Base-by-base conservation (phyloP, 2,329 filamentous ascomycete genomes). In the Cladosporium colombiae region DNA sequence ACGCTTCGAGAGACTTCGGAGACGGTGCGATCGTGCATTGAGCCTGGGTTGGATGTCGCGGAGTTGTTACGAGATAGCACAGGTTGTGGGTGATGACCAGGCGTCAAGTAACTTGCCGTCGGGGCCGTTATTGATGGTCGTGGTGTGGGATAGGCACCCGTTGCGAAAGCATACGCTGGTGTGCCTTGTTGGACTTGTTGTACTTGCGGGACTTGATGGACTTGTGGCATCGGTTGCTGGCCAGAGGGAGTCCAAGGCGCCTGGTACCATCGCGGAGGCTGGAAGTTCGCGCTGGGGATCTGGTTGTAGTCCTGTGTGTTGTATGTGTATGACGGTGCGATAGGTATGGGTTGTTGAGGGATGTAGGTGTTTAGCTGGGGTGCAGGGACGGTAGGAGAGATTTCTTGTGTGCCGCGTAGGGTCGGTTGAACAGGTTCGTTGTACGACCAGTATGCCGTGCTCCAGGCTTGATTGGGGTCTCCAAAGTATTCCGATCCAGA, bases 1-100 rank as follows among this genome's bases (percentile, higher is more conserved):
- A 67, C 70, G 13, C 72, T 74, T 52, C 74, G 66, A 4, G 75
- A 77, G 18, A 70, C 66, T 33, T 74, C 71, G 35, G 72, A 73
- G 16, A 52, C 13, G 5, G 61, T 53, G 14, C 35, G 25, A 2
- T 63, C 61, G 61, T 44, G 16, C 16, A 23, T 31, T 8, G 61
- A 56, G 35, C n/a, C 40, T 18, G 7, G 16, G 11, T 63, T 40
- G 18, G 61, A 63, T n/a, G 18, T 31, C 6, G 33, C 49, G 2
- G 61, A 63, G 18, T 63, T 53, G 50, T 63, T 27, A 37, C 61
- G 61, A 8, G 35, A 31, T 11, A 56, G 21, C 13, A 7, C 29
- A 13, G 61, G 50, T 10, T 44, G 35, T 31, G 50, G 16, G 16
- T 14, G 14, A 23, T 27, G 33, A 2, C 35, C 37, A 4, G 61